Base-by-base conservation (phyloP, 148 eudicot species). In the Vaccinium vitisidaea region DNA sequence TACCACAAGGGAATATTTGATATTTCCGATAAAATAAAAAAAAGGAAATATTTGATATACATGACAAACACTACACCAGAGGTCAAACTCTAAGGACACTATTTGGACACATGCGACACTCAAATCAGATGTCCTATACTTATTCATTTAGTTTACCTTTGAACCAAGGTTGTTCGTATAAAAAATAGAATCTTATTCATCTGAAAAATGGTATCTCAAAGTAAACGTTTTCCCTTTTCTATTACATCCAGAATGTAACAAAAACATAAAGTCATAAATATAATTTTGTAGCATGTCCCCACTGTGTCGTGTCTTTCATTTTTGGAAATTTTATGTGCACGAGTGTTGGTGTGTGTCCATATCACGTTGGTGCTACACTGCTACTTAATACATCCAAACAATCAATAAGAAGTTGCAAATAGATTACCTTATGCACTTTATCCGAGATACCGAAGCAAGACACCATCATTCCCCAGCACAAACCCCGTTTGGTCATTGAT, bases 401-500 rank as follows among this genome's bases (percentile, higher is more conserved):
- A 61, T 65, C 53, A 25, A 43, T 16, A 67, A 36, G 77, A 82
- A 32, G 7, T 21, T 19, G 61, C 65, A 8, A 65, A 14, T 14
- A 18, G 73, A 32, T 84, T 74, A 71, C 87, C 87, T 56, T 67
- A n/a, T 71, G 46, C 59, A 70, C 56, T 84, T 93, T 84, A 97
- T 87, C 98, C 99, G 8, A 97, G 95, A 91, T 95, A 97, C 82
- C 98, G 93, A 70, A 97, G 95, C 90, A 97, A 89, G 85, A 97
- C 98, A 5, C 99, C 99, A 84, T 97, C 99, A 82, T 97, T 97
- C 84, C 99, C 99, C 27, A 97, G 94, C 84, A 97, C 98, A 87
- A 97, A 97, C 19, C 99, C 99, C 56, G 88, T 91, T 65, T 93
- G 92, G 19, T 92, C 98, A 88, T 94, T 90, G 46, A 97, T 88